Conservation (phyloP, 768 basidiomycete genomes). For the Steccherinum ochraceum region DNA sequence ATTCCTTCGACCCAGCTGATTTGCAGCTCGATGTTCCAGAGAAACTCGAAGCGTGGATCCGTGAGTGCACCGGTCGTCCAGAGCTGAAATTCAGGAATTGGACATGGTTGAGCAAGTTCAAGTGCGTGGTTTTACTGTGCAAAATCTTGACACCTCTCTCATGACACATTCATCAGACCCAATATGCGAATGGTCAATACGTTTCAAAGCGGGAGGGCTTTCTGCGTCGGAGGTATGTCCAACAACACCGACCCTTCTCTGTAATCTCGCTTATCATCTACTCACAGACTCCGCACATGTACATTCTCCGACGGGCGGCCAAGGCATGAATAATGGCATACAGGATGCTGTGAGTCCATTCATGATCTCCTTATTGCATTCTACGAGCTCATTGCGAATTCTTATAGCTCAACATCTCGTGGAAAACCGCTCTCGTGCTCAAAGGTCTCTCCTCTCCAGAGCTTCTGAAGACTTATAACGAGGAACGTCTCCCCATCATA, state of each 20-base stretch:
- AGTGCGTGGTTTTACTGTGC: too few species aligned
- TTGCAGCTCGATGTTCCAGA: too few species aligned
- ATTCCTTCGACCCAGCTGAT: too few species aligned
- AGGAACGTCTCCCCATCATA: slow-evolving; percentile 26
- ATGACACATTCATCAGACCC: too few species aligned
- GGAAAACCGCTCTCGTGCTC: slow-evolving; percentile 25
- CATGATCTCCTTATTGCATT: too few species aligned
- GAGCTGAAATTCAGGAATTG: too few species aligned
- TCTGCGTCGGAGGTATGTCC: slow-evolving; percentile 7
- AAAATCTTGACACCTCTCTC: too few species aligned
- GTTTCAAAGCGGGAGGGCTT: slow-evolving; percentile 4
- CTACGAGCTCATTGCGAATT: neutral
- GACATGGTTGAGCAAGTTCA: too few species aligned
- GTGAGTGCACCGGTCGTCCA: too few species aligned
- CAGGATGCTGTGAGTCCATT: slow-evolving; percentile 14
- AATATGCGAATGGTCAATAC: slow-evolving; percentile 9
- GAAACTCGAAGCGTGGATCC: too few species aligned
- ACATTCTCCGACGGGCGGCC: slow-evolving; percentile 11
- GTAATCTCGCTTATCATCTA: too few species aligned
- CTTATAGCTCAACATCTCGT: slow-evolving; percentile 22
- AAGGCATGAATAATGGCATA: slow-evolving; percentile 14
- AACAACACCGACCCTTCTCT: too few species aligned
- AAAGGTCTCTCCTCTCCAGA: slow-evolving; percentile 18
- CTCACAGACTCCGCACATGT: slow-evolving; percentile 6
- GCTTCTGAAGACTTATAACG: slow-evolving; percentile 22